Evolutionary conservation across 345 rosid species (phyloP).

Genomic region (Ceriops decandra): DNA sequence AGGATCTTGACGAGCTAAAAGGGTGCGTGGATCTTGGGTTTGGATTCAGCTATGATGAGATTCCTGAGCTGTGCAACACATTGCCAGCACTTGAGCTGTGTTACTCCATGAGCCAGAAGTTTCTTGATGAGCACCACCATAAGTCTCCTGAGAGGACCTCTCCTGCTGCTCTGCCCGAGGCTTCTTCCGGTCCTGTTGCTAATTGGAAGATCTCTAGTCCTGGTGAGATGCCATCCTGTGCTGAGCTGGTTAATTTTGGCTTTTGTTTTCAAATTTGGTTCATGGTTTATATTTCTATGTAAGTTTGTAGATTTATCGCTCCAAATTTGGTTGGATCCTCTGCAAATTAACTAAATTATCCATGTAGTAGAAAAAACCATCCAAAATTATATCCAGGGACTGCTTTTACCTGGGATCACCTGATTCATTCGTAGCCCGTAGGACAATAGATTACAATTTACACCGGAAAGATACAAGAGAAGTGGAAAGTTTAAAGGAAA

Average conservation of each 20-base stretch:
- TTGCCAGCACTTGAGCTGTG: slow-evolving; percentile 96
- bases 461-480: no score
- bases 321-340: no score
- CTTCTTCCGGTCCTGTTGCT: slow-evolving; percentile 56
- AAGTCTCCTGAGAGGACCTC: slow-evolving; percentile 43
- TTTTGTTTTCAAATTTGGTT: neutral
- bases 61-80: slow-evolving; percentile 93
- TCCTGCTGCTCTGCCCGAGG: slow-evolving; percentile 28
- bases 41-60: slow-evolving; percentile 86
- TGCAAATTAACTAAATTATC: no score
- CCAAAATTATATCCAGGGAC: no score
- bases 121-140: slow-evolving; percentile 61
- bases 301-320: no score
- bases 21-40: slow-evolving; percentile 97
- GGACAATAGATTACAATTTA: no score
- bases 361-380: no score
- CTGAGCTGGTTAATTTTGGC: neutral
- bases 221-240: slow-evolving; percentile 36
- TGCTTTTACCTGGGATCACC: no score
- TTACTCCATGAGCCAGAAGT: slow-evolving; percentile 92
- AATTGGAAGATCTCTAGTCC: slow-evolving; percentile 97
- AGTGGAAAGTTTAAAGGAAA: no score
- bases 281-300: no score
- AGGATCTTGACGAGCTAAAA: slow-evolving; percentile 85
- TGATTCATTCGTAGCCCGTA: no score